Evolutionary conservation across 257 asterid species (phyloP), one percentile per base, ranked within the genome.

Genomic region (Striga asiatica): DNA sequence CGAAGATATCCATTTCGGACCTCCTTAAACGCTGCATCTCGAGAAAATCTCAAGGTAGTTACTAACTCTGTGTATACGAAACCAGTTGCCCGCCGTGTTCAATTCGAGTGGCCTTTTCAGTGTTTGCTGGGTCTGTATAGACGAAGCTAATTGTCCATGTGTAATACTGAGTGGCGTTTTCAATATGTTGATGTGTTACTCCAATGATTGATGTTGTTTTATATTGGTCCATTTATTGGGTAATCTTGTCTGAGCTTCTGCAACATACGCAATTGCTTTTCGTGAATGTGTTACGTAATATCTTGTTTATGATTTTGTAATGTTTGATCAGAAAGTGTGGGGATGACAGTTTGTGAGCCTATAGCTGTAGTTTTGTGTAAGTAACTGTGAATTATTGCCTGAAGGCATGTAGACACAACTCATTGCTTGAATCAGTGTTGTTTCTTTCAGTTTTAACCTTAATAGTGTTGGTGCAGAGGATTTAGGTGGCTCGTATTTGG

Each of bases 1-100:
- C 71, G 0, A 72, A 64, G 41, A 37, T 83, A 25, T 79, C 93
- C 21, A 77, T 83, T 16, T 66, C 92, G 2, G 80, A 91, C 25
- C 87, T 91, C 51, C 96, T 87, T 14, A 84, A 69, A 64, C 96
- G 94, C 56, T 61, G 77, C 43, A 58, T 65, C 8, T 65, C 74
- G 0, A 56, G 54, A 58, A n/a, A 65, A 20, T 6, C 52, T 4
- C 45, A 35, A 69, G 89, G 80, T 80, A 66, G 8, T 35, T 19
- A 13, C 14, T 7, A 24, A 39, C 16, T 37, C 6, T 35, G 24
- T 37, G 16, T 16, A 29, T n/a, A n/a, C n/a, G n/a, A n/a, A n/a
- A n/a, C n/a, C n/a, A n/a, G n/a, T n/a, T n/a, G n/a, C n/a, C n/a
- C n/a, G n/a, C n/a, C n/a, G n/a, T n/a, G n/a, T n/a, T n/a, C n/a